Evolutionary conservation across 805 yeast species (phyloP), one percentile per base, ranked within the genome.

Genomic region (Pichia scutulata): DNA sequence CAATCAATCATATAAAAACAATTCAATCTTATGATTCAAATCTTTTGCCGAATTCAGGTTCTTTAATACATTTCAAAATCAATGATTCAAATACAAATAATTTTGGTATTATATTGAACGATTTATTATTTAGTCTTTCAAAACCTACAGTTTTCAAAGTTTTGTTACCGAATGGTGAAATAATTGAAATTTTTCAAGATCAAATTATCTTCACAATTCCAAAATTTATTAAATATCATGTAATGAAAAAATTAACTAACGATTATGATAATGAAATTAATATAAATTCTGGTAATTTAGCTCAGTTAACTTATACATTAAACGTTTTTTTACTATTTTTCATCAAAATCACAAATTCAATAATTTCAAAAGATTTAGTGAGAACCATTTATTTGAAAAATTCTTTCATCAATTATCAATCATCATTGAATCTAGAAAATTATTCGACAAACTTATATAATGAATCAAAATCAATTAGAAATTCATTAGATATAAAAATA

Each of bases 141-240:
- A 47, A 45, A 7, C 21, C 30, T 12, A 40, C 45, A 14, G 37
- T 24, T 6, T 42, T 48, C 21, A 33, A 48, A 14, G 51, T 60
- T 3, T 44, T 60, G 19, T 43, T 55, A 37, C 47, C 58, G 10
- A 49, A 69, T 33, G 75, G 76, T 18, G 84, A 82, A 53, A 82
- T 80, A 52, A 76, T 74, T 4, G 75, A 71, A 18, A 73, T 75
- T 6, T 70, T 73, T 6, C 77, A 71, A 33, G 70, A 67, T 43
- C 75, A 70, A 65, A 82, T 82, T 52, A 76, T 50, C 1, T 59
- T 61, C 40, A 37, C 44, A 14, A 24, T 53, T n/a, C 52, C 52
- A 13, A 37, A 48, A 3, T 57, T 60, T 30, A 45, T 59, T 4
- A 39, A 40, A n/a, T 19, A 41, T 4, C 12, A 33, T 7, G 7